Base-by-base conservation (phyloP, 441 rosid genomes). In the Gossypium gossypioides region DNA sequence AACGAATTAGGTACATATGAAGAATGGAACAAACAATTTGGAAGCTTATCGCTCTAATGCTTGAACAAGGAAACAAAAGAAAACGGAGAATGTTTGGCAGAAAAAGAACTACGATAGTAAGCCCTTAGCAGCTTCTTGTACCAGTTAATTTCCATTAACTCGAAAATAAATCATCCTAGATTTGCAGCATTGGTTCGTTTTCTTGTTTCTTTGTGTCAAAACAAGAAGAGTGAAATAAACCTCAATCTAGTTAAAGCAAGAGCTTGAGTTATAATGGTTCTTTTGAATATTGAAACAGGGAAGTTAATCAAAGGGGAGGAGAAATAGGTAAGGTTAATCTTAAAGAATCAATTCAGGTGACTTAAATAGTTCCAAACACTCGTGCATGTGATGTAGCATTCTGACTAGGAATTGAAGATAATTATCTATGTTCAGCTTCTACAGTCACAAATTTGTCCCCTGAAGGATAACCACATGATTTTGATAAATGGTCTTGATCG, bases 1-100 rank as follows among this genome's bases (percentile, higher is more conserved):
- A 85, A 81, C 42, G 99, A 95, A 81, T 86, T 92, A 8, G 90
- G 93, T 42, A 72, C 81, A 44, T 92, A 87, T 61, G 96, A 89
- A 9, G 89, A 81, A 24, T 91, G 98, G 98, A 95, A 95, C 89
- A 87, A 82, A 76, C 96, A 95, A 85, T 89, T 95, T 64, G 98
- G 92, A 76, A 91, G 95, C 85, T 77, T 91, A 71, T 81, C 93
- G 52, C 86, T 85, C 6, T 89, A 80, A 76, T 15, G 16, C n/a
- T 68, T 4, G 25, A 67, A 63, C 77, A 37, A 15, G 6, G 27
- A 8, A 21, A 15, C 0, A 56, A 24, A 42, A 27, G 34, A 40
- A 34, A 50, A 13, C n/a, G 6, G 24, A 51, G 19, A 40, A 19
- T 65, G 55, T 13, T 24, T 58, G 16, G 34, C 15, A 24, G 16